phyloP scores from a whole-genome alignment of 495 filamentous ascomycete species.

The Hyaloscypha bicolor region DNA sequence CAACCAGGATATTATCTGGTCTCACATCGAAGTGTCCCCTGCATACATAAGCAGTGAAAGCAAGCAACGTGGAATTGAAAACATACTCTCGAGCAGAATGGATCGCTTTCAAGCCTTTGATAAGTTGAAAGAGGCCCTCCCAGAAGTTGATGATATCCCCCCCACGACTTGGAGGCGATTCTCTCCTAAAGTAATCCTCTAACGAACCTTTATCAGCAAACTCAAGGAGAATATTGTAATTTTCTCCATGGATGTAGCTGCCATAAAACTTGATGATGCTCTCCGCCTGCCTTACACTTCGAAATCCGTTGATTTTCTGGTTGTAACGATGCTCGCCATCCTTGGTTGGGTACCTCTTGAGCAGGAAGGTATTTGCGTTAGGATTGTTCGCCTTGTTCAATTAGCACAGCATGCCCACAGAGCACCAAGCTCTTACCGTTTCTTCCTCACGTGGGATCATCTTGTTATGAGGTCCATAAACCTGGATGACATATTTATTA shows the following conservation, averaged over 20 bases:
- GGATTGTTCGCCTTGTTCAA: constrained; percentile 5
- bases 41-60: background rate
- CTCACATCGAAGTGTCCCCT: constrained; percentile 46
- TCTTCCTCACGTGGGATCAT: constrained; percentile 5
- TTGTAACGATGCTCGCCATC: constrained; percentile 37
- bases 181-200: constrained; percentile 40
- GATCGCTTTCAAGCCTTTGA: constrained; percentile 40
- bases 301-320: constrained; percentile 41
- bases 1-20: constrained; percentile 43
- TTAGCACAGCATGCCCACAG: background rate
- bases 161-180: constrained; percentile 33
- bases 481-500: constrained; percentile 30
- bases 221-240: constrained; percentile 48
- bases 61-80: too few relatives aligned
- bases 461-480: constrained; percentile 37
- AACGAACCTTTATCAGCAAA: constrained; percentile 47
- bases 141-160: constrained; percentile 47
- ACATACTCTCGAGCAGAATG: constrained; percentile 33
- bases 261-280: constrained; percentile 49
- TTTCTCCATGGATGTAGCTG: constrained; percentile 40
- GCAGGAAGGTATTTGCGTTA: constrained; percentile 37
- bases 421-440: background rate
- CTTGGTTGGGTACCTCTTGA: constrained; percentile 43
- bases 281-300: constrained; percentile 26
- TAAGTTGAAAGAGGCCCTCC: constrained; percentile 40